Percentiles rank a stretch among this genome's conserved stretches.
These are phyloP conservation scores for Dendrobium chrysotoxum DNA, from an alignment of 106 monocot genomes.

Conservation along the genomic window DNA sequence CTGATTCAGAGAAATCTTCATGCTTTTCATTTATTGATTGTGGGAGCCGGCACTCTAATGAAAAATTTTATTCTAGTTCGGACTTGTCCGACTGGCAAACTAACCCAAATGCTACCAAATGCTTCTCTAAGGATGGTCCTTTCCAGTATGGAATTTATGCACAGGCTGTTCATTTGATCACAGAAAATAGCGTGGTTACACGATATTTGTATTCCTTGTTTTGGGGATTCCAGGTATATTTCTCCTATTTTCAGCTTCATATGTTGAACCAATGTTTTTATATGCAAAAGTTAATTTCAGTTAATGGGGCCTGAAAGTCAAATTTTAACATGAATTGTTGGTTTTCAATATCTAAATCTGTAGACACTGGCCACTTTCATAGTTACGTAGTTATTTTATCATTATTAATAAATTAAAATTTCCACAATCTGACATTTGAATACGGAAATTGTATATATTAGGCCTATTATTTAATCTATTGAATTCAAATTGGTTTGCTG, in stretches of 20 bases:
- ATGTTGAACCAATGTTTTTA: background rate
- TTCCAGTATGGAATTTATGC: constrained; percentile 52
- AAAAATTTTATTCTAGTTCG: background rate
- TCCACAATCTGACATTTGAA: background rate
- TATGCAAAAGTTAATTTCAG: background rate
- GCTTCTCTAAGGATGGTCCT: constrained; percentile 6
- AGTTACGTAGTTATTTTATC: background rate
- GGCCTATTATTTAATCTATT: no score
- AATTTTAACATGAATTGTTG: background rate
- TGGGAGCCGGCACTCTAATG: constrained; percentile 16
- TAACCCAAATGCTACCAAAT: constrained; percentile 7
- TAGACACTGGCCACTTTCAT: background rate
- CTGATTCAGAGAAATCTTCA: background rate
- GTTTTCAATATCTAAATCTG: background rate
- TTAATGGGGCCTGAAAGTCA: background rate
- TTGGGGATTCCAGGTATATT: constrained; percentile 66
- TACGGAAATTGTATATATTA: background rate
- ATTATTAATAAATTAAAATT: background rate
- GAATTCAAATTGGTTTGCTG: no score
- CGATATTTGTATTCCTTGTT: constrained; percentile 50
- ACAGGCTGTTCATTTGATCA: constrained; percentile 17
- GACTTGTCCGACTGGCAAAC: background rate
- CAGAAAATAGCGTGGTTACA: constrained; percentile 14
- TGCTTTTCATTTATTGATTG: constrained; percentile 33
- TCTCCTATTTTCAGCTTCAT: background rate